Base-by-base conservation (phyloP, 2,329 filamentous ascomycete genomes). In the Monosporascus cannonballus region DNA sequence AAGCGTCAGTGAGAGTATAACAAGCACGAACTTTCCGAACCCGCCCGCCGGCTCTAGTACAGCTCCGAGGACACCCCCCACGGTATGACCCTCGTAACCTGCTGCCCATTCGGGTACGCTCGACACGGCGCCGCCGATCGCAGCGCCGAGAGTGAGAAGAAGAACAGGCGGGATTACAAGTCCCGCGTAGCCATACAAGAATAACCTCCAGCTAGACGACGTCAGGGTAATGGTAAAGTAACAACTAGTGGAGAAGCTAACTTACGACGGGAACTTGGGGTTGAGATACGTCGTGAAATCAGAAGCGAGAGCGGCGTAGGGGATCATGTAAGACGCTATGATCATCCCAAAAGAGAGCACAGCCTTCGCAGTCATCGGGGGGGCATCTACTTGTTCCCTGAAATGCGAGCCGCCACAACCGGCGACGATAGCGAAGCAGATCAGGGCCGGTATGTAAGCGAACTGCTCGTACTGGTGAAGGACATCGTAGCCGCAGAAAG, bases 271-370 rank as follows among this genome's bases (percentile, higher is more conserved):
- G 2, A 77, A 78, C 50, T 74, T 75, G 22, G 81, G 81, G 49
- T 79, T 73, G 51, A 84, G 75, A 60, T 86, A 86, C 0, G 81
- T 81, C 0, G 79, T 79, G 52, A 85, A 78, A 61, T 86, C 83
- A 20, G 79, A 82, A 0, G 80, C 74, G 24, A 85, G 70, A 2
- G 75, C 76, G 4, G 76, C 79, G 75, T 80, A 87, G 0, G 84
- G 82, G 2, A 87, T 75, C 72, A 85, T 79, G 62, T 84, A 85
- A 0, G 79, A 80, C 0, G 83, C 81, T 4, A 86, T 76, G 49
- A 85, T 76, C 69, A 81, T 82, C 47, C 75, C 81, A 56, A 82
- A 86, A 30, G 73, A 78, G 5, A 85, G 62, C 2, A 84, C 67
- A 11, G 72, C 67, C 2, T 71, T 64, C 0, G 79, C 75, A 1